Conservation (phyloP, 306 rosid species). For the Delonix regia region DNA sequence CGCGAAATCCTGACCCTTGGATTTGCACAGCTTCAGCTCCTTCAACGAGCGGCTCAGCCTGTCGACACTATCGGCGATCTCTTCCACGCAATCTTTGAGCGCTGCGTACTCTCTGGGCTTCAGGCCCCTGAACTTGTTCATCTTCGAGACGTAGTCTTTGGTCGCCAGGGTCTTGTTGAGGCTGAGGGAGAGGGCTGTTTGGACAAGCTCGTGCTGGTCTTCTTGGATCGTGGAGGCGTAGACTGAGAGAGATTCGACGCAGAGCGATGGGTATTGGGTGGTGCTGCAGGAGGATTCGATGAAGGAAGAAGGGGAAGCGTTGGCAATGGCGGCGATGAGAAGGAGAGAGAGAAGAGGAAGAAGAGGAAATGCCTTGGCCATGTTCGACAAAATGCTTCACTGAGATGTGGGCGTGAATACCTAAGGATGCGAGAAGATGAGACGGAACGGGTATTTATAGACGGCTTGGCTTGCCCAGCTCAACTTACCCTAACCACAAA, state of each 20-base stretch:
- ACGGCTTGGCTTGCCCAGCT: not conserved
- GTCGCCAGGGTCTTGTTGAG: slow-evolving; percentile 45
- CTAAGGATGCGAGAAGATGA: not conserved
- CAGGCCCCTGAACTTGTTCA: slow-evolving; percentile 34
- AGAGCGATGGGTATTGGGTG: slow-evolving; percentile 41
- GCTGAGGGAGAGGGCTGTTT: slow-evolving; percentile 41
- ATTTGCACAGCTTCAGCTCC: slow-evolving; percentile 45
- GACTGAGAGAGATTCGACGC: slow-evolving; percentile 37
- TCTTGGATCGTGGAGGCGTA: slow-evolving; percentile 47
- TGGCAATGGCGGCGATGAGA: not conserved
- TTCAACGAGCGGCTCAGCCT: slow-evolving; percentile 37
- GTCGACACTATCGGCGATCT: slow-evolving; percentile 45
- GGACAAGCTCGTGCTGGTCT: slow-evolving; percentile 44
- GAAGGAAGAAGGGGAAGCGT: slow-evolving; percentile 21
- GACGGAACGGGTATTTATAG: slow-evolving; percentile 7
- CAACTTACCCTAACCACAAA: too few species aligned
- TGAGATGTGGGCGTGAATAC: not conserved
- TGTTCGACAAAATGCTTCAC: not conserved
- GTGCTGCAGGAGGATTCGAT: slow-evolving; percentile 46
- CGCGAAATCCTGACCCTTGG: slow-evolving; percentile 35
- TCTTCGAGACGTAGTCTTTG: slow-evolving; percentile 28
- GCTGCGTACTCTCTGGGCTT: slow-evolving; percentile 44
- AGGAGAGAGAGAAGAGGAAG: not conserved
- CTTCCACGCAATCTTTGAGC: slow-evolving; percentile 40
- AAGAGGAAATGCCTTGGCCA: slow-evolving; percentile 20